phyloP scores from a whole-genome alignment of 2,329 filamentous ascomycete species.

The Emericellopsis cladophorae region DNA sequence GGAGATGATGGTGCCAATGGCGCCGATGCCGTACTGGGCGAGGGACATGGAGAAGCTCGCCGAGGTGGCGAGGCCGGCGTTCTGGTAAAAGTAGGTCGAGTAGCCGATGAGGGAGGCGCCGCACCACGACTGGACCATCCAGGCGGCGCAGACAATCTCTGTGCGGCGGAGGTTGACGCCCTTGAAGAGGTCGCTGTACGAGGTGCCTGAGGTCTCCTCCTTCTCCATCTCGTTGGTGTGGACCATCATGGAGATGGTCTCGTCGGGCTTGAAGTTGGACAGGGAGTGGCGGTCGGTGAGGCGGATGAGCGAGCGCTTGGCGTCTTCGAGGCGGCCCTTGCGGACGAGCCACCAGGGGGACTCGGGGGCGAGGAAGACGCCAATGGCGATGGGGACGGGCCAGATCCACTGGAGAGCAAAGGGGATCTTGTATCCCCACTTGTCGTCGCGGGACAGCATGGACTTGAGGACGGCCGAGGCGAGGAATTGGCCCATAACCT shows the following conservation, averaged over 20 bases:
- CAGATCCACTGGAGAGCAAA: conserved; percentile 41
- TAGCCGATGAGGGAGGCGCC: conserved; percentile 37
- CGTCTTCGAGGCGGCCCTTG: conserved; percentile 24
- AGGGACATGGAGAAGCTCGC: conserved; percentile 33
- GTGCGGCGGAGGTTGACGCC: conserved; percentile 38
- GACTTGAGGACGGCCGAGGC: conserved; percentile 31
- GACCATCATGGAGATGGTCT: conserved; percentile 38
- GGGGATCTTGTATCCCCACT: conserved; percentile 37
- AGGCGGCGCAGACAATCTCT: conserved; percentile 28
- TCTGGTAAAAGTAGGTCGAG: conserved; percentile 30
- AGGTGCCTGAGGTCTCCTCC: conserved; percentile 24
- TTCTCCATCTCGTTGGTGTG: conserved; percentile 39
- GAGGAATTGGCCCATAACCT: conserved; percentile 37
- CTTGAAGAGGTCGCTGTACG: conserved; percentile 38
- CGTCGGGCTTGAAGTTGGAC: conserved; percentile 27
- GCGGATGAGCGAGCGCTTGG: conserved; percentile 25
- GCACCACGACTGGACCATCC: conserved; percentile 33
- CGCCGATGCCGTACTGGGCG: conserved; percentile 34
- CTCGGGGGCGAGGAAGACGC: conserved; percentile 33
- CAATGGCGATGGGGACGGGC: conserved; percentile 31
- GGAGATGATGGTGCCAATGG: conserved; percentile 35
- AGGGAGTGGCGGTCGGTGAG: conserved; percentile 23
- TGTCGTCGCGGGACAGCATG: conserved; percentile 21
- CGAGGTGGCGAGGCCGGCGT: conserved; percentile 28
- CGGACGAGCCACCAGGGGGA: conserved; percentile 39